Conservation (phyloP, 345 rosid species). For the Brassica nigra region DNA sequence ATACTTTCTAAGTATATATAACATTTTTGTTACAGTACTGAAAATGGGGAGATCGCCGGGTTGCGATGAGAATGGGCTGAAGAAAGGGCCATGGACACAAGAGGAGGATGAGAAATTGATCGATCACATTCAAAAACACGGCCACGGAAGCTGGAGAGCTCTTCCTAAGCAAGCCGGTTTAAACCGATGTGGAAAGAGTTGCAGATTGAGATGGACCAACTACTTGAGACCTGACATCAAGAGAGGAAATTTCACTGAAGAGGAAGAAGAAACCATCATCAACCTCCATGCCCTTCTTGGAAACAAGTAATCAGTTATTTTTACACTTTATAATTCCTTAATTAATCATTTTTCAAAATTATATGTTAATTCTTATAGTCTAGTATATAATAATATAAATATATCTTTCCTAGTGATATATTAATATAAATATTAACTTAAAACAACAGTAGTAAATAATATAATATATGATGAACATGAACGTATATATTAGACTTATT, state of each 20-base stretch:
- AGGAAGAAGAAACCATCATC: slow-evolving; percentile 74
- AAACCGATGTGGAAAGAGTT: slow-evolving; percentile 83
- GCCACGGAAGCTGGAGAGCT: slow-evolving; percentile 84
- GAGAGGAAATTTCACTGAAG: slow-evolving; percentile 70
- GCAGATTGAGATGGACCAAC: slow-evolving; percentile 79
- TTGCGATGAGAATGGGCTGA: slow-evolving; percentile 54
- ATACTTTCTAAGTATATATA: not conserved
- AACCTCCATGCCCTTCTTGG: slow-evolving; percentile 71
- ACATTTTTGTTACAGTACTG: not conserved
- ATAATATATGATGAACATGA: not conserved
- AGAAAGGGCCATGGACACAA: slow-evolving; percentile 82
- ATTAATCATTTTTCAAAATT: not conserved
- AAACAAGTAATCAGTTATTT: slow-evolving; percentile 54
- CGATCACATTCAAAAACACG: slow-evolving; percentile 55
- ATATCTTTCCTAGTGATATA: not conserved
- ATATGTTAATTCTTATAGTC: not conserved
- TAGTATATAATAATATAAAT: not conserved
- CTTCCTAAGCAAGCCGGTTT: slow-evolving; percentile 72
- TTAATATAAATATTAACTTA: not conserved
- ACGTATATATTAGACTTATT: not conserved
- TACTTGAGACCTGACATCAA: slow-evolving; percentile 80
- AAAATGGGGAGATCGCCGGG: slow-evolving; percentile 50
- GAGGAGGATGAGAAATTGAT: slow-evolving; percentile 65
- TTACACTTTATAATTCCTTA: not conserved
- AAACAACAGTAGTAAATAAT: not conserved